A percentile compares a stretch with the other conserved stretches of the same genome.
phyloP scores from a whole-genome alignment of 225 moss, liverwort and hornwort species.

The Pseudisothecium myosuroides region DNA sequence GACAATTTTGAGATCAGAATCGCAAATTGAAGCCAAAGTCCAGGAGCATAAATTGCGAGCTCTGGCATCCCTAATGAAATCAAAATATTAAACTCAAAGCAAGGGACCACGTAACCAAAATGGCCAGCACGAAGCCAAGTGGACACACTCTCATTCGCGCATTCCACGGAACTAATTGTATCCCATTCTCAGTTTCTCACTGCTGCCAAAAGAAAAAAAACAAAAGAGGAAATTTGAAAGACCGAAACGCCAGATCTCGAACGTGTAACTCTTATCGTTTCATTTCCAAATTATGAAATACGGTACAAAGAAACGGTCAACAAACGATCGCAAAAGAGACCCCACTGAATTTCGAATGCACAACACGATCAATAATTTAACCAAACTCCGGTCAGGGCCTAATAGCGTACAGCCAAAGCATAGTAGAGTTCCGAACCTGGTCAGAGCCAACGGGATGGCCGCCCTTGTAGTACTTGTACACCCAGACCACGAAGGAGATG shows the following conservation, averaged over 20 bases:
- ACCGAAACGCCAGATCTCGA: not conserved
- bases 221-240: not conserved
- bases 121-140: not conserved
- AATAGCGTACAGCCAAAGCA: not conserved
- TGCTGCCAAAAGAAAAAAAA: not conserved
- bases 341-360: not conserved
- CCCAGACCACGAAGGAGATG: constrained; percentile 44
- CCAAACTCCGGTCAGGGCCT: not conserved
- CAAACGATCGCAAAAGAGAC: not conserved
- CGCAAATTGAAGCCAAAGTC: not conserved
- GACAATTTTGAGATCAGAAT: not conserved
- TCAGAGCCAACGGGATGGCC: constrained; percentile 58
- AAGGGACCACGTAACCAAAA: not conserved
- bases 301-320: not conserved
- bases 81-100: not conserved
- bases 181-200: not conserved
- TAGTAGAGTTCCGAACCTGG: constrained; percentile 10
- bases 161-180: not conserved
- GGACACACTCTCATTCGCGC: not conserved
- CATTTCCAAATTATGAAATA: not conserved
- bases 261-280: not conserved
- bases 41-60: not conserved
- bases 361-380: not conserved
- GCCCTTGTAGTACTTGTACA: constrained; percentile 62
- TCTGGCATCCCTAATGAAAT: not conserved